These are phyloP conservation scores for Anaeramoeba flamelloides DNA, from an alignment of 78 protist genomes.

Conservation along the genomic window DNA sequence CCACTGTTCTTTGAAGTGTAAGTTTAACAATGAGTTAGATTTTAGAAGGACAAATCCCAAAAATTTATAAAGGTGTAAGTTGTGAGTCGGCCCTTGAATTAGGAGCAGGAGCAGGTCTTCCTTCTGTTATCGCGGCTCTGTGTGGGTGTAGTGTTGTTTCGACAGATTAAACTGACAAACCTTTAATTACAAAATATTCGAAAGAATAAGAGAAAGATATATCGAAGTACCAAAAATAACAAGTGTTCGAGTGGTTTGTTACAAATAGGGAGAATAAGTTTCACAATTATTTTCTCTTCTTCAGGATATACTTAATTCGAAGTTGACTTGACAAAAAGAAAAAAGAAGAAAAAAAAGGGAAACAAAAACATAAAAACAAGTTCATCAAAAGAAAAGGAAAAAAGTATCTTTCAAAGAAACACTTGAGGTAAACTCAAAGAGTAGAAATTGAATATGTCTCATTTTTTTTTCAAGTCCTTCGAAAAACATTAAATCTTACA, in stretches of 20 bases:
- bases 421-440: too few relatives aligned
- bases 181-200: background rate
- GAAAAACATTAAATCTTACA: too few relatives aligned
- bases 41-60: background rate
- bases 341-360: too few relatives aligned
- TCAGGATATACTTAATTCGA: too few relatives aligned
- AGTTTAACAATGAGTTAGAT: background rate
- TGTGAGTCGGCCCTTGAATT: conserved; percentile 18
- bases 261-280: background rate
- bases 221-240: background rate
- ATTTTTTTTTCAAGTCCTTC: too few relatives aligned
- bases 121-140: conserved; percentile 9
- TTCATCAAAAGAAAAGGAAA: too few relatives aligned
- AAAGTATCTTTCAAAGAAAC: background rate
- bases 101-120: conserved; percentile 23
- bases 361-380: too few relatives aligned
- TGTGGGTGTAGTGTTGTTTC: background rate
- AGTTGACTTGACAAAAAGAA: too few relatives aligned
- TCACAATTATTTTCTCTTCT: too few relatives aligned
- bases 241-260: background rate
- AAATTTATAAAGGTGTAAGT: background rate
- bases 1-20: background rate
- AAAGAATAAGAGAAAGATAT: background rate
- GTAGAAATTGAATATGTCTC: too few relatives aligned
- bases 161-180: conserved; percentile 20